Evolutionary conservation across 176 grass and related monocot species (phyloP).

Genomic region (Alloteropsis semialata): DNA sequence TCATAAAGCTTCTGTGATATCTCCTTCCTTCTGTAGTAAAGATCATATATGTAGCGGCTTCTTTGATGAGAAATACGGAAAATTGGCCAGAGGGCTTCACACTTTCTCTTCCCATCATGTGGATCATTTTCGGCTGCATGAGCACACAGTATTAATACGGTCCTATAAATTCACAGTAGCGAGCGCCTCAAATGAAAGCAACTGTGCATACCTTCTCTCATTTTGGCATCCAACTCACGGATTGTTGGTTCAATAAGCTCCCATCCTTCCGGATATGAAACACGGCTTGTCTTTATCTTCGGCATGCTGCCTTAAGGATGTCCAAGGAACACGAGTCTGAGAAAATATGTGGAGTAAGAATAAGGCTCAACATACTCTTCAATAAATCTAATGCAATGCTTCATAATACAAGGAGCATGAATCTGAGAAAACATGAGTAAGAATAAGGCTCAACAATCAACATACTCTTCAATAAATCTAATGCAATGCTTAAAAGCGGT

Average conservation of each 20-base stretch:
- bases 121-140: constrained; percentile 89
- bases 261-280: constrained; percentile 91
- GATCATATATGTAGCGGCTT: constrained; percentile 84
- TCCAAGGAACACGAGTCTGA: neutral
- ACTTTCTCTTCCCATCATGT: constrained; percentile 89
- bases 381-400: neutral
- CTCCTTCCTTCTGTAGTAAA: constrained; percentile 84
- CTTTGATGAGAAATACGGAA: constrained; percentile 87
- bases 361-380: neutral
- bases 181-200: too few relatives aligned
- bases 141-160: neutral
- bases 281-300: constrained; percentile 83
- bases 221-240: constrained; percentile 83
- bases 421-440: constrained; percentile 7
- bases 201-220: constrained; percentile 73
- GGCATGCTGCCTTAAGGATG: constrained; percentile 39
- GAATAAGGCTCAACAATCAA: neutral
- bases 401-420: neutral
- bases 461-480: neutral
- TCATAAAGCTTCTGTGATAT: constrained; percentile 88
- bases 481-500: neutral
- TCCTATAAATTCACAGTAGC: too few relatives aligned
- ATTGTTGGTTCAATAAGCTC: constrained; percentile 84
- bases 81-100: constrained; percentile 85
- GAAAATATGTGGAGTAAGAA: neutral